phyloP scores from a whole-genome alignment of 352 stramenopile genomes.

The Pythium guiyangense region DNA sequence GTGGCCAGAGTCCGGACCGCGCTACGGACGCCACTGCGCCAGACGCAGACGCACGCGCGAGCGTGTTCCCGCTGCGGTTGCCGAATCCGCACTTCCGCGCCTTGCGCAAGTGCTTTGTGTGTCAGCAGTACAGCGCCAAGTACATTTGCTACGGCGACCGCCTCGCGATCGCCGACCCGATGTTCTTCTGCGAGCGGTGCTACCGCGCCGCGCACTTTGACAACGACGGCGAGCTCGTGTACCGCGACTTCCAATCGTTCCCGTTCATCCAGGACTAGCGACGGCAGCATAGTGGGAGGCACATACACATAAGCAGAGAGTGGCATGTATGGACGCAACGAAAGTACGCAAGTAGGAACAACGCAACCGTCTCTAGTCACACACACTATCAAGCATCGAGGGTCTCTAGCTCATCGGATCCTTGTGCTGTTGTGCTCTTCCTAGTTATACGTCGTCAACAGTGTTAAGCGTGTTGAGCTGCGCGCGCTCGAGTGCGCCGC shows the following conservation, averaged over 20 bases:
- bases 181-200: no score
- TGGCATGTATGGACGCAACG: no score
- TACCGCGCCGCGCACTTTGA: no score
- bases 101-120: slow-evolving; percentile 71
- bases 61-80: slow-evolving; percentile 56
- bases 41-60: neutral
- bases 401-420: no score
- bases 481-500: neutral
- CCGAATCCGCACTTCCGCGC: slow-evolving; percentile 39
- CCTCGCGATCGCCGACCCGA: no score
- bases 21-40: neutral
- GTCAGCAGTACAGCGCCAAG: slow-evolving; percentile 72
- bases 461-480: slow-evolving; percentile 12
- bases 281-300: neutral
- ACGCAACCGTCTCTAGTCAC: no score
- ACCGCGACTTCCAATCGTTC: slow-evolving; percentile 68
- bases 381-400: no score
- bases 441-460: slow-evolving; percentile 6
- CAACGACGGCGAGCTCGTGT: no score
- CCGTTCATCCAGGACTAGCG: slow-evolving; percentile 64
- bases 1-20: neutral
- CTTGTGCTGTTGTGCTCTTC: no score
- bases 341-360: no score
- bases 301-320: no score
- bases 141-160: slow-evolving; percentile 80